Conservation (phyloP, 148 eudicot species). For the Limonium bicolor region DNA sequence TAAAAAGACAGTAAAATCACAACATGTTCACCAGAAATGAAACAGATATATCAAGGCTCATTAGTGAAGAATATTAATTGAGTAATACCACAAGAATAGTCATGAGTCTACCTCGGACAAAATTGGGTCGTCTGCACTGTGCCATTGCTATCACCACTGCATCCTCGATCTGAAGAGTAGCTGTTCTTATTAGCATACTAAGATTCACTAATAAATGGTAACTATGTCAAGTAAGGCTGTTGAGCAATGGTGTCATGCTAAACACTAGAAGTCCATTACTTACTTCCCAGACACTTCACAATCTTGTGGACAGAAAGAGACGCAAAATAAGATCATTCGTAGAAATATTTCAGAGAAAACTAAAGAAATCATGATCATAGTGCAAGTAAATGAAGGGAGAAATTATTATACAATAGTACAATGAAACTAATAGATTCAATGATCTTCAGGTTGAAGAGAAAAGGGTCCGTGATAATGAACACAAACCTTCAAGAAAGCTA, state of each 20-base stretch:
- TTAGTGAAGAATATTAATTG: neutral
- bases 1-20: slow-evolving; percentile 4
- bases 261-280: neutral
- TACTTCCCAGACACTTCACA: neutral
- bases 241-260: too few species aligned
- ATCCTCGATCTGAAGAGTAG: slow-evolving; percentile 70
- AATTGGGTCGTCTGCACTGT: slow-evolving; percentile 55
- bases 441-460: neutral
- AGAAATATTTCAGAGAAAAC: too few species aligned
- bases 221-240: neutral
- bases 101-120: slow-evolving; percentile 46
- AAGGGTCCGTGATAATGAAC: too few species aligned
- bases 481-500: too few species aligned
- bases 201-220: neutral
- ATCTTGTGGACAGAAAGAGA: too few species aligned
- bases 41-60: too few species aligned
- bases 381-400: too few species aligned
- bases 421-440: neutral
- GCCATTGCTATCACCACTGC: slow-evolving; percentile 80
- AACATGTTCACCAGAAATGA: neutral
- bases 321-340: too few species aligned
- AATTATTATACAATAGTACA: too few species aligned
- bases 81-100: neutral
- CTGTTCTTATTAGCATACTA: neutral
- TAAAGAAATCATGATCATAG: too few species aligned